Evolutionary conservation across 1,284 basidiomycete genomes (phyloP).

Genomic region (Xerocomus minutiporus): DNA sequence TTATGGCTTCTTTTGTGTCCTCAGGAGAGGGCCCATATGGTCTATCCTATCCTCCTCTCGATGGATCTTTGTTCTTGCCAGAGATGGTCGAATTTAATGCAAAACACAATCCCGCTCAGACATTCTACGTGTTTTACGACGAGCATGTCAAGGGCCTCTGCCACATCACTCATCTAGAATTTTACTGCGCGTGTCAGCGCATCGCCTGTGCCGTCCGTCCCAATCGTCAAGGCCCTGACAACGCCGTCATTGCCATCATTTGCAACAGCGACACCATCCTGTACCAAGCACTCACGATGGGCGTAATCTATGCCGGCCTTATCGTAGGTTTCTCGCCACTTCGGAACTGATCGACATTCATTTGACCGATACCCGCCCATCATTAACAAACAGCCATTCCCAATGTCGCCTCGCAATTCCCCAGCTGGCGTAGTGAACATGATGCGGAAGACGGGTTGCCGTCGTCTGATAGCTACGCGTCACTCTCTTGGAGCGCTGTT

Average conservation of each 20-base stretch:
- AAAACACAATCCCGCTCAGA: conserved; percentile 11
- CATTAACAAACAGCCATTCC: conserved; percentile 22
- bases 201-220: conserved; percentile 28
- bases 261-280: conserved; percentile 31
- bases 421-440: conserved; percentile 33
- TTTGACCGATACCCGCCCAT: background rate
- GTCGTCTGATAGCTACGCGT: conserved; percentile 32
- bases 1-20: background rate
- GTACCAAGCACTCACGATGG: conserved; percentile 31
- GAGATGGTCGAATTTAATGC: conserved; percentile 27
- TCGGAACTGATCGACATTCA: background rate
- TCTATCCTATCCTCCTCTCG: conserved; percentile 18
- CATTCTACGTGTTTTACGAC: conserved; percentile 22
- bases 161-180: conserved; percentile 29
- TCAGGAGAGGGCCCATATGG: background rate
- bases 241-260: conserved; percentile 27
- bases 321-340: conserved; percentile 24
- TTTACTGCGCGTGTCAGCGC: conserved; percentile 31
- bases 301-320: conserved; percentile 30
- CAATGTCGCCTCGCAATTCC: conserved; percentile 38
- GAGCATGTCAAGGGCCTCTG: conserved; percentile 5
- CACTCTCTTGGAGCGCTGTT: conserved; percentile 25
- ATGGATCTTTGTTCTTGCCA: conserved; percentile 21
- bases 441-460: conserved; percentile 29
- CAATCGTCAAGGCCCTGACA: conserved; percentile 11